These are phyloP conservation scores for Naganishia onofrii DNA, from an alignment of 768 basidiomycete genomes.

Conservation along the genomic window DNA sequence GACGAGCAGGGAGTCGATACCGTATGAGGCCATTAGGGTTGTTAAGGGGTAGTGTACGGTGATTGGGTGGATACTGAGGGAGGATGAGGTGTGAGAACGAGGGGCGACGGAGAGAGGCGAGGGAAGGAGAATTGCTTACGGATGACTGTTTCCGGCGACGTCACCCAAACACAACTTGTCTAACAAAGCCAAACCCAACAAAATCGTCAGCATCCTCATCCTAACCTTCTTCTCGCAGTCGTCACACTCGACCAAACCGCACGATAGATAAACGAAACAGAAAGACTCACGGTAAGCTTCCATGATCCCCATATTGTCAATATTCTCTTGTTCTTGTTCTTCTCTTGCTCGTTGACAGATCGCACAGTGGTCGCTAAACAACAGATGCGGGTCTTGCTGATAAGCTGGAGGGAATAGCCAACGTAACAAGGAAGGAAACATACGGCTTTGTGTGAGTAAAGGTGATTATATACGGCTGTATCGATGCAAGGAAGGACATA, in stretches of 20 bases:
- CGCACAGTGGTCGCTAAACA: slow-evolving; percentile 23
- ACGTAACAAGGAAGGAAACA: background rate
- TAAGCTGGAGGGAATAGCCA: background rate
- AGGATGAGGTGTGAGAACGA: background rate
- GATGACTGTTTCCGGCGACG: slow-evolving; percentile 22
- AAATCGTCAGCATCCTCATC: too few relatives aligned
- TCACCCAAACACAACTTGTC: slow-evolving; percentile 25
- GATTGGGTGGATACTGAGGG: slow-evolving; percentile 27
- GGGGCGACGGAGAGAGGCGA: background rate
- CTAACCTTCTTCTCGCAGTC: too few relatives aligned
- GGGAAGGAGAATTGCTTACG: background rate
- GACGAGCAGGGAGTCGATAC: slow-evolving; percentile 39
- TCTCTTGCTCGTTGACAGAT: slow-evolving; percentile 17
- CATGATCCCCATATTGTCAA: slow-evolving; percentile 11
- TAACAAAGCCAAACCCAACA: background rate
- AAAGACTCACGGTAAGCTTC: slow-evolving; percentile 18
- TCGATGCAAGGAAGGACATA: background rate
- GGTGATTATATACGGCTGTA: background rate
- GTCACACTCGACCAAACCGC: too few relatives aligned
- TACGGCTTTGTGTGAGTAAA: background rate
- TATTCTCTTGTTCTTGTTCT: background rate
- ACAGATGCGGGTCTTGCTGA: slow-evolving; percentile 14
- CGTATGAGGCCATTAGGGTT: slow-evolving; percentile 43
- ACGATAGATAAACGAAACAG: too few relatives aligned
- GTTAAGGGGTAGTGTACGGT: slow-evolving; percentile 31